These are phyloP conservation scores for Sorghum bicolor DNA, from an alignment of 176 grass and related monocot species.

Conservation along the genomic window DNA sequence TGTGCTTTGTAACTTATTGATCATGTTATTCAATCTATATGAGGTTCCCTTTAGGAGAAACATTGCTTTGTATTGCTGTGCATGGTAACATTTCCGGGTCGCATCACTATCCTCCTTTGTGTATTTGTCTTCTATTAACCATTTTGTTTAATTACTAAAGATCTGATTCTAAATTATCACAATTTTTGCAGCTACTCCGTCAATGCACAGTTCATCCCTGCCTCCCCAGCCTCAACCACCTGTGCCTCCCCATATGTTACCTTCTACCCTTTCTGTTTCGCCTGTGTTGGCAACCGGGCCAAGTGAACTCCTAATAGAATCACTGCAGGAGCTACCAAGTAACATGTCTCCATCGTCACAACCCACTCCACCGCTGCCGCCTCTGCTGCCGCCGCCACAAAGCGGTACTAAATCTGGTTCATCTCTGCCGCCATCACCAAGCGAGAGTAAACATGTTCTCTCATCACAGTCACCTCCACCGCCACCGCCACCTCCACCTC, in stretches of 20 bases:
- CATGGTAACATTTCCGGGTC: not conserved
- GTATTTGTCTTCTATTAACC: not conserved
- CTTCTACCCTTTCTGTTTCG: constrained; percentile 16
- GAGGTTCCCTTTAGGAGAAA: constrained; percentile 30
- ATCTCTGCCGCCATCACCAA: not conserved
- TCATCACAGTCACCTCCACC: not conserved
- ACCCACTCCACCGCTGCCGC: not conserved
- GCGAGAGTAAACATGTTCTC: constrained; percentile 4
- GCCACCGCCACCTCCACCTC: not conserved
- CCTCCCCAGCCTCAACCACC: not conserved
- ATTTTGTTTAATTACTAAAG: constrained; percentile 11
- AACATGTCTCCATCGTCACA: not conserved
- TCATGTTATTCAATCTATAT: constrained; percentile 3
- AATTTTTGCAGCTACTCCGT: constrained; percentile 28
- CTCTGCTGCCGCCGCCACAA: not conserved
- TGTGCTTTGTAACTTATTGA: constrained; percentile 12
- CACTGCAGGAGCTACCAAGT: constrained; percentile 15
- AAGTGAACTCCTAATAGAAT: constrained; percentile 8
- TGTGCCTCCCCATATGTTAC: constrained; percentile 2
- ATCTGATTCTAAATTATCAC: constrained; percentile 27
- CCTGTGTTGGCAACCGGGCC: not conserved
- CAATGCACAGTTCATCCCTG: constrained; percentile 12
- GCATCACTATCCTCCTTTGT: not conserved
- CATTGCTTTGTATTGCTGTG: constrained; percentile 17
- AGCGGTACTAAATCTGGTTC: constrained; percentile 13